Conservation (phyloP, 2,329 filamentous ascomycete species). For the Metarhizium robertsii region DNA sequence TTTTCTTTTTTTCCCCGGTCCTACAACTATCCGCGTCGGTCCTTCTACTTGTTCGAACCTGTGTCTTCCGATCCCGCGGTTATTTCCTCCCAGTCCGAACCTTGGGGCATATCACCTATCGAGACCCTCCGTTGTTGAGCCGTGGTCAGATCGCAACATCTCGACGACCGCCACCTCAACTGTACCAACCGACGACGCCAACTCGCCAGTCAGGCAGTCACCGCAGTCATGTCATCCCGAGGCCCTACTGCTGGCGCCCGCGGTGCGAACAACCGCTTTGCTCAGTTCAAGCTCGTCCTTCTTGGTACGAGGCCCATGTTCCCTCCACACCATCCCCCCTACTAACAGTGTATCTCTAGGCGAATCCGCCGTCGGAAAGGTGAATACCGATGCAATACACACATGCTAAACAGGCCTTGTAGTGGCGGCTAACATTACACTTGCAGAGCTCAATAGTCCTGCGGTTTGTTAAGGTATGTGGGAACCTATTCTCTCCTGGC, state of each 20-base stretch:
- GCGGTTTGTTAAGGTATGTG: conserved; percentile 90
- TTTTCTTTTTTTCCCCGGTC: not conserved
- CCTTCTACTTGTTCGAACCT: not conserved
- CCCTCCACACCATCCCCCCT: conserved; percentile 5
- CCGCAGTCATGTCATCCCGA: conserved; percentile 67
- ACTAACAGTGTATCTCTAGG: conserved; percentile 42
- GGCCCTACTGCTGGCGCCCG: conserved; percentile 53
- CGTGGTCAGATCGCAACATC: not conserved
- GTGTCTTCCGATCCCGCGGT: not conserved
- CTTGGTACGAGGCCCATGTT: conserved; percentile 57
- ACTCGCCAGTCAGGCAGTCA: not conserved
- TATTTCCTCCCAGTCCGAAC: not conserved
- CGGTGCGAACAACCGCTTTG: conserved; percentile 74
- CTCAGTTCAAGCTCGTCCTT: conserved; percentile 97
- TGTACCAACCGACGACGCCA: not conserved
- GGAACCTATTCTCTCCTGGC: not conserved
- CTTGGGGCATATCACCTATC: not conserved
- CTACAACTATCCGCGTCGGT: not conserved
- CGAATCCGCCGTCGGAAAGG: conserved; percentile 98
- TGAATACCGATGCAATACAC: conserved; percentile 27
- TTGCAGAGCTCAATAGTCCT: conserved; percentile 87
- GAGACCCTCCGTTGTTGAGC: not conserved
- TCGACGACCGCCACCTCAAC: not conserved
- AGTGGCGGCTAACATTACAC: conserved; percentile 11
- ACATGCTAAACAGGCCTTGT: conserved; percentile 3